Base-by-base conservation (phyloP, 2,329 filamentous ascomycete species). In the Sarocladium strictum region DNA sequence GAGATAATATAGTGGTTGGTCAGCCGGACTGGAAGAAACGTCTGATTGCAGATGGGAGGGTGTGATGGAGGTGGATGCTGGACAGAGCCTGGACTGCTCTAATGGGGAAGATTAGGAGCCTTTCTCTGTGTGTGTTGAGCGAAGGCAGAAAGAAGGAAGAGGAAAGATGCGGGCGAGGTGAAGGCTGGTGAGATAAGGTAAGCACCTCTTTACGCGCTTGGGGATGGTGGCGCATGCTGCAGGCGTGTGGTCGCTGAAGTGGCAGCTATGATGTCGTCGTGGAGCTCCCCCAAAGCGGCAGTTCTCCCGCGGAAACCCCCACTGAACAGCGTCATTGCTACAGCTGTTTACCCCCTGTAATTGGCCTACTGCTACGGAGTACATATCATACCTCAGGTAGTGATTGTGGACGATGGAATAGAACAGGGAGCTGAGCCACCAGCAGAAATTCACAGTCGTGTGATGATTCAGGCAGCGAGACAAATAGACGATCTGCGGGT, bases 221-320 rank as follows among this genome's bases (percentile, higher is more conserved):
- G 23, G 10, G n/a, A 7, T 4, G 40, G n/a, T n/a, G n/a, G n/a
- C n/a, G n/a, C n/a, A n/a, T n/a, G n/a, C n/a, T n/a, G 40, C 17
- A 24, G 21, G 40, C 21, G 9, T 12, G 17, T 19, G 6, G n/a
- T 43, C 40, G 40, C 23, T 12, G 41, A 27, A 49, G 10, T 10
- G n/a, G 26, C 17, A 27, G 47, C 29, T 33, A 51, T 51, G 47
- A 51, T 51, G 47, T 51, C 47, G 47, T 51, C 27, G 47, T 51
- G 47, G 47, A 51, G 47, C 47, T 33, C 29, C 29, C 47, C 47
- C 17, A 51, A 51, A 35, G 29, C 47, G 47, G 47, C 27, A 21
- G 29, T 32, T 6, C 40, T 45, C 40, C 40, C 40, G 40, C 40
- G 40, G 40, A 19, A 45, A 23, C 21, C 21, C 23, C 40, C 40